Conservation (phyloP, 2,329 filamentous ascomycete species). For the Diplodia mutila region DNA sequence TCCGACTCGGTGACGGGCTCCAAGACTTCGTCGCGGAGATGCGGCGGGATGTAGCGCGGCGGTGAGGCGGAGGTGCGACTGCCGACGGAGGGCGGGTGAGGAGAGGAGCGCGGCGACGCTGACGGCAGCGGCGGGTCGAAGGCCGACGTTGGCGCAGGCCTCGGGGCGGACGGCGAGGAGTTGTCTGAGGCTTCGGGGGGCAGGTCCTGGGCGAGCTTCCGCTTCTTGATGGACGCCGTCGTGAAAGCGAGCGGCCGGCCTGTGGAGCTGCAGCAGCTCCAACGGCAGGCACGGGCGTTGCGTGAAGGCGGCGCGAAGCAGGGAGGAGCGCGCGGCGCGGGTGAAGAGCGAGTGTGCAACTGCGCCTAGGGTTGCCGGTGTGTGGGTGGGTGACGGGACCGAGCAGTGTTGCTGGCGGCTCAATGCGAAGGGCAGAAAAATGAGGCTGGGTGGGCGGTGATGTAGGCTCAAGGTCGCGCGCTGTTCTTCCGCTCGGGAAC, state of each 20-base stretch:
- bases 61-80: constrained; percentile 39
- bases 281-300: constrained; percentile 35
- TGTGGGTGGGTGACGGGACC: not conserved
- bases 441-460: constrained; percentile 22
- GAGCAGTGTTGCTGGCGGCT: constrained; percentile 18
- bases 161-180: not conserved
- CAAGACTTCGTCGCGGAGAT: constrained; percentile 58
- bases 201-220: constrained; percentile 45
- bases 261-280: constrained; percentile 45
- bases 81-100: constrained; percentile 36
- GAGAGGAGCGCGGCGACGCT: constrained; percentile 43
- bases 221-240: constrained; percentile 52
- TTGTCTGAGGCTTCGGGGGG: constrained; percentile 28
- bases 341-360: not conserved
- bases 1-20: constrained; percentile 39
- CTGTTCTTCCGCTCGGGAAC: constrained; percentile 11
- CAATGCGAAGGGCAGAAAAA: constrained; percentile 23
- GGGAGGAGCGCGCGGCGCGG: constrained; percentile 1
- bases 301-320: constrained; percentile 19
- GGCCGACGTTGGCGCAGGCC: constrained; percentile 23
- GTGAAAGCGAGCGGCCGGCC: constrained; percentile 44
- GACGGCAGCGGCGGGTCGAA: constrained; percentile 26
- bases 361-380: not conserved
- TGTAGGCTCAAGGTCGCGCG: constrained; percentile 10
- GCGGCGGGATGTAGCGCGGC: constrained; percentile 58